Base-by-base conservation (phyloP, 2,329 filamentous ascomycete species). In the Madurella mycetomatis region DNA sequence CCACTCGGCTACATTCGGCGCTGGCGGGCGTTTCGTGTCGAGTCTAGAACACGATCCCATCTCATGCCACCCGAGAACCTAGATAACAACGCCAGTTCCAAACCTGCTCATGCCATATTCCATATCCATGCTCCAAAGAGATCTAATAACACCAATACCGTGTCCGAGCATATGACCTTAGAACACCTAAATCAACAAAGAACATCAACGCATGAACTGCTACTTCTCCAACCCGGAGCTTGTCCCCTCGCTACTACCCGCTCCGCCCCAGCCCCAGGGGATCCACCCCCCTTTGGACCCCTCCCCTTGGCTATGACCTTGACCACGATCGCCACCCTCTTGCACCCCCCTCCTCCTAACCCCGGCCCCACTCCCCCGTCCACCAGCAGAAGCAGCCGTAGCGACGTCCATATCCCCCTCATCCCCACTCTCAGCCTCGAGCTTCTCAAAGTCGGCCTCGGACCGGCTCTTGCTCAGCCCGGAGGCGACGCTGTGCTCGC, bases 381-480 rank as follows among this genome's bases (percentile, higher is more conserved):
- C n/a, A 30, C 47, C 18, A 18, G 11, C 12, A 12, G 31, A 12
- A 12, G 31, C 13, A 37, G 4, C 34, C 25, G 25, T 7, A 11
- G 13, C 11, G 34, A 4, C 73, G 62, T 54, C 66, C 56, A 47
- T 63, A 59, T 74, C 76, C 44, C 82, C 81, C 65, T 82, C 84
- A 25, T 74, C 74, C 9, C 79, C 79, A 64, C 84, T 86, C 66
- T 92, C 87, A 34, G 85, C 84, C 58, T 94, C 88, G 62, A 95
- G 89, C 68, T 90, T 88, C 66, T 95, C 91, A 66, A 96, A 96
- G 63, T 95, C 92, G 17, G 82, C 83, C 67, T 96, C 91, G 69
- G 89, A 95, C 60, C 85, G 84, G 66, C 88, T 92, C 73, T 92
- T 92, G 64, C 83, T 86, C 64, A 95, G 72, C 2, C 76, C 83